Evolutionary conservation across 2,329 filamentous ascomycete genomes (phyloP), one percentile per base, ranked within the genome.

Genomic region (Paecilomyces sp.): DNA sequence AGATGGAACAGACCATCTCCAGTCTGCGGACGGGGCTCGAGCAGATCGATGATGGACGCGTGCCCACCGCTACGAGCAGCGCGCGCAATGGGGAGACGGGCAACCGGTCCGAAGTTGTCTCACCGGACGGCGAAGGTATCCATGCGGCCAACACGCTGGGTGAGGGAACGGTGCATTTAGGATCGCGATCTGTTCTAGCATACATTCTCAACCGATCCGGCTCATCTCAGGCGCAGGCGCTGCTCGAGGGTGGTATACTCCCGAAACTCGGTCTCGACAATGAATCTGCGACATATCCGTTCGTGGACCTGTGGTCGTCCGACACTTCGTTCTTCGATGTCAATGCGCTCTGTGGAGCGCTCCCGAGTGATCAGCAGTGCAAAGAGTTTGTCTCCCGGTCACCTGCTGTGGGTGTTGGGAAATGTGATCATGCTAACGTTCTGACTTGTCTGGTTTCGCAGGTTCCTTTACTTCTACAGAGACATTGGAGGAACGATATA

Each of bases 181-280:
- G 85, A 15, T 84, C 83, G 34, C 80, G 83, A 60, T 87, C 85
- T 0, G 83, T 87, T 1, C 79, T 86, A 12, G 85, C 85, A 11
- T 82, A 87, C 61, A 82, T 87, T 34, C 75, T 82, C 64, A 80
- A 82, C 25, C 80, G 83, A 36, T 77, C 84, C 12, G 75, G 76
- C 15, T 75, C 76, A 11, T 74, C 77, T 41, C 76, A 79, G 62
- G 70, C 78, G 3, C 80, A 84, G 63, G 81, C 85, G 55, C 72
- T 86, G 12, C 71, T 86, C 53, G 83, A 85, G 64, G 84, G 84
- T 64, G 84, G 82, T 54, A 84, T 87, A 63, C 71, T 87, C 24
- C 84, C 85, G 0, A 82, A 87, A 58, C 79, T 87, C 59, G 85
- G 85, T 2, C 76, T 87, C 34, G 85, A 87, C 66, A 87, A 87